A percentile compares a stretch with the other conserved stretches of the same genome.
phyloP scores from a whole-genome alignment of 1,284 basidiomycete genomes.

The Moesziomyces globuligerus region DNA sequence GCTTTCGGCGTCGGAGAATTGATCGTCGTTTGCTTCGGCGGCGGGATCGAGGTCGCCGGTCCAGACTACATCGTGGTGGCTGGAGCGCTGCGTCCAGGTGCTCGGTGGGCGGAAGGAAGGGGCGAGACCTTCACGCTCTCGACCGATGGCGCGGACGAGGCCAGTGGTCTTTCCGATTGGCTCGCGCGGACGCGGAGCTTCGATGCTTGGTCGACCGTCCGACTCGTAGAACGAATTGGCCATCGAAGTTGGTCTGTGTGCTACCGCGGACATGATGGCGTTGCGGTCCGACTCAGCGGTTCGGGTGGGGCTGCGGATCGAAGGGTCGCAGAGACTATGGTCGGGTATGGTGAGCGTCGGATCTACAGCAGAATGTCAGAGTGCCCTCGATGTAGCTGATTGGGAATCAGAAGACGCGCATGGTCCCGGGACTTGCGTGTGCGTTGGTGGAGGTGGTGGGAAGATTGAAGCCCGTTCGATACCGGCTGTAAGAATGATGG shows the following conservation, averaged over 20 bases:
- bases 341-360: not conserved
- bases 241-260: slow-evolving; percentile 20
- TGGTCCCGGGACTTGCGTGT: too few relatives aligned
- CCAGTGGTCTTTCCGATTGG: slow-evolving; percentile 31
- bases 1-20: slow-evolving; percentile 54
- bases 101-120: slow-evolving; percentile 47
- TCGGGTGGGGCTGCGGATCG: too few relatives aligned
- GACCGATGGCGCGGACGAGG: slow-evolving; percentile 41
- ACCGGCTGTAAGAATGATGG: too few relatives aligned
- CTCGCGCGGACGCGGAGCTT: slow-evolving; percentile 1
- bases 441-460: too few relatives aligned
- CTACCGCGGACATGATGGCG: slow-evolving; percentile 29
- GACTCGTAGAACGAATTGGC: slow-evolving; percentile 48
- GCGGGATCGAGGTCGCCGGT: slow-evolving; percentile 24
- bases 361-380: too few relatives aligned
- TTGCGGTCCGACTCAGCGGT: too few relatives aligned
- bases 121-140: slow-evolving; percentile 19
- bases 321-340: too few relatives aligned
- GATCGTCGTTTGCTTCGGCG: slow-evolving; percentile 33
- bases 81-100: slow-evolving; percentile 37
- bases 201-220: slow-evolving; percentile 36
- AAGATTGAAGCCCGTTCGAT: too few relatives aligned
- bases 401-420: too few relatives aligned
- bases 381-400: too few relatives aligned
- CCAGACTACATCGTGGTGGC: slow-evolving; percentile 53